Conservation (phyloP, 768 basidiomycete species). For the Leccinum arenicola region DNA sequence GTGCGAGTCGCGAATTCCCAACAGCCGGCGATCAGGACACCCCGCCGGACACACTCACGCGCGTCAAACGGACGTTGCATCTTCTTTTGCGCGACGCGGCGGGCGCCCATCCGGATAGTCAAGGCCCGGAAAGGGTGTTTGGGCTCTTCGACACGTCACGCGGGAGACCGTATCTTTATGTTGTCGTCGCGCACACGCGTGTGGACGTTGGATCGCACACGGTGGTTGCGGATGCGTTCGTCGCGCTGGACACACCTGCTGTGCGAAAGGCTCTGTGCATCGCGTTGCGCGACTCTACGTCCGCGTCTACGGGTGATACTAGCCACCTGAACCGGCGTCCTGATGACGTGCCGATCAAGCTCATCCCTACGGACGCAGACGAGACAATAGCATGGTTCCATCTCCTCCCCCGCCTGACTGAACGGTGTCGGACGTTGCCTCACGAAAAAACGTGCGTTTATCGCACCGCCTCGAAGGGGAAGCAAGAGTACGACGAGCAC, state of each 20-base stretch:
- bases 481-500: conserved; percentile 9
- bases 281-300: not conserved
- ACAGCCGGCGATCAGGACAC: too few relatives aligned
- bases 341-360: conserved; percentile 5
- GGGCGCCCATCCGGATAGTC: conserved; percentile 4
- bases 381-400: conserved; percentile 43
- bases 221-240: conserved; percentile 46
- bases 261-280: not conserved
- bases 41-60: conserved; percentile 19
- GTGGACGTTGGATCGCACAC: conserved; percentile 44
- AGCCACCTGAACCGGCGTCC: not conserved
- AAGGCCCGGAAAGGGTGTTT: conserved; percentile 13
- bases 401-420: conserved; percentile 48
- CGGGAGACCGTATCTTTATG: conserved; percentile 32
- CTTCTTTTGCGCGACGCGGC: conserved; percentile 20
- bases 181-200: conserved; percentile 45
- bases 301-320: too few relatives aligned
- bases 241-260: conserved; percentile 33
- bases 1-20: too few relatives aligned
- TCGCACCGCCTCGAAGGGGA: conserved; percentile 23
- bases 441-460: conserved; percentile 42
- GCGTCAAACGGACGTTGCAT: conserved; percentile 32
- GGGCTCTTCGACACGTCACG: conserved; percentile 15
- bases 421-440: conserved; percentile 53
- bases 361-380: conserved; percentile 11